Percentiles rank a stretch among this genome's conserved stretches.
Conservation (phyloP, 202 grass and related monocot species). For the Cymbopogon flexuosus region DNA sequence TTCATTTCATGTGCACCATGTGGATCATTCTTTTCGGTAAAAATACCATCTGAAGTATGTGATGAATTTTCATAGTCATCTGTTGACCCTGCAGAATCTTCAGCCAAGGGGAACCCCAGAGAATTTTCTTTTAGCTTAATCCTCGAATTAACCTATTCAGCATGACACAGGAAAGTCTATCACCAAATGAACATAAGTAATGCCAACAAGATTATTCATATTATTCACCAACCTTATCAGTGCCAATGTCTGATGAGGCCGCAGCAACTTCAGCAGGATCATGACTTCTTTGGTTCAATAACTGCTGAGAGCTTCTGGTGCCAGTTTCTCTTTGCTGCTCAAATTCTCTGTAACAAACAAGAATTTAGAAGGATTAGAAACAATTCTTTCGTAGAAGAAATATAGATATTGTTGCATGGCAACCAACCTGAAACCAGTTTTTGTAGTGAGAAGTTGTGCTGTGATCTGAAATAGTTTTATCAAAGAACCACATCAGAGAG, state of each 20-base stretch:
- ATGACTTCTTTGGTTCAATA: constrained; percentile 66
- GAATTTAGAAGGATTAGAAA: constrained; percentile 29
- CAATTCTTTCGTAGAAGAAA: not conserved
- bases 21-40: constrained; percentile 73
- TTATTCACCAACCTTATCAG: constrained; percentile 70
- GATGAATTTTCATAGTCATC: constrained; percentile 88
- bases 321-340: constrained; percentile 89
- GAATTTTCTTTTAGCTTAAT: constrained; percentile 63
- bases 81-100: constrained; percentile 71
- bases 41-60: constrained; percentile 69
- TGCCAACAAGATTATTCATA: not conserved
- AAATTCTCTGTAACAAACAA: constrained; percentile 74
- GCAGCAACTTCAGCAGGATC: constrained; percentile 53
- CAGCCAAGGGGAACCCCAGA: constrained; percentile 42
- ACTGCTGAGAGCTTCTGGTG: constrained; percentile 55
- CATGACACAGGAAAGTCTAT: constrained; percentile 1
- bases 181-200: constrained; percentile 3
- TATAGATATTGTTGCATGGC: constrained; percentile 13
- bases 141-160: constrained; percentile 60
- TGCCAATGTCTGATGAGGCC: constrained; percentile 47
- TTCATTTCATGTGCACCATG: constrained; percentile 48
- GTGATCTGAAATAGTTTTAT: constrained; percentile 62
- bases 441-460: constrained; percentile 82
- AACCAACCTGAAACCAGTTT: constrained; percentile 97
- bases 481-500: constrained; percentile 36